Evolutionary conservation across 2,329 filamentous ascomycete genomes (phyloP), one percentile per base, ranked within the genome.

Genomic region (Xylaria digitata): DNA sequence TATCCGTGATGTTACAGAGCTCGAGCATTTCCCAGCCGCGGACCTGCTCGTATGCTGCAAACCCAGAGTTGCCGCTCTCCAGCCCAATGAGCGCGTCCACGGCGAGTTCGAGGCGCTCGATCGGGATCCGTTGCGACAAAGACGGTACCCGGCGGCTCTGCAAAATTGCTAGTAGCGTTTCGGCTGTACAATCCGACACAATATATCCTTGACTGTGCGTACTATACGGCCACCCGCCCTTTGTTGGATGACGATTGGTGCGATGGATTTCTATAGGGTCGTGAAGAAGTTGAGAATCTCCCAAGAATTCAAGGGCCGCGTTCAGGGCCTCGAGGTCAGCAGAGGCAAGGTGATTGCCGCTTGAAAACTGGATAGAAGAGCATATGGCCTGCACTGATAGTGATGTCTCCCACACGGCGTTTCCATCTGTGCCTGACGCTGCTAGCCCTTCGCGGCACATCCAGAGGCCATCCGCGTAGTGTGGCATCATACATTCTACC

Each of bases 371-470:
- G 3, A 49, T 23, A 19, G 40, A 53, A n/a, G 37, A 32, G 49
- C 49, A 61, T 34, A 61, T 46, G 6, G 61, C 61, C 19, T 56
- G 54, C 19, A 63, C 34, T 0, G 61, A 49, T 17, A 63, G 45
- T 3, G 53, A 19, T 32, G 61, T 63, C n/a, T 58, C 61, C 61
- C 53, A 63, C 7, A 63, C 34, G 6, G 61, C 52, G 13, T 48
- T 63, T 6, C 61, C 61, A 50, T 63, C 53, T 4, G 61, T 63
- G 2, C 61, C 61, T 9, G 54, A 63, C 26, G 61, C 61, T 52
- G 54, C 53, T 5, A 63, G n/a, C 23, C 61, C 61, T 49, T 63
- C 61, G 1, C 61, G 45, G 15, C 53, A 63, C 61, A 63, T 63
- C 54, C 61, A 58, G 21, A 63, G 15, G 34, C 42, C 42, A 37